A percentile compares a stretch with the other conserved stretches of the same genome.
Conservation (phyloP, 2,329 filamentous ascomycete species). For the Curvularia spicifera region DNA sequence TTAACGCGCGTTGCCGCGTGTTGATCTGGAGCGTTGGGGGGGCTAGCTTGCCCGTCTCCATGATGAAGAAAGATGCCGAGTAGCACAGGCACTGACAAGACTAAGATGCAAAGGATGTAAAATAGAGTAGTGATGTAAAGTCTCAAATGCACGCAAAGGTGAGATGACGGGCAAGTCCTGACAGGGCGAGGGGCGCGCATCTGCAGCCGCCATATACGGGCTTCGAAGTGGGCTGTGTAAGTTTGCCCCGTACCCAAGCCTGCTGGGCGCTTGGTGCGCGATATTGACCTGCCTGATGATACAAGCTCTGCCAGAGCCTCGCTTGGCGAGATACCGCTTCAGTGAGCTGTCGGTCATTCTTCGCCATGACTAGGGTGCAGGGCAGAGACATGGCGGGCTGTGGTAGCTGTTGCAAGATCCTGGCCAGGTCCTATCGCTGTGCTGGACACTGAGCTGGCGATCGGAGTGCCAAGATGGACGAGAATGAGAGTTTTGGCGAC, state of each 20-base stretch:
- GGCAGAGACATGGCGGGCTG: conserved; percentile 4
- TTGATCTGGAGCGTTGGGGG: conserved; percentile 37
- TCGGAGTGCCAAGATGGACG: conserved; percentile 5
- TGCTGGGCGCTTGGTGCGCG: conserved; percentile 24
- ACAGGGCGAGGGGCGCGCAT: conserved; percentile 10
- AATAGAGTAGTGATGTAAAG: background rate
- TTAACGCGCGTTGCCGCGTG: conserved; percentile 34
- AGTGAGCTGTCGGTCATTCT: background rate
- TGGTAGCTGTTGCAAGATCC: conserved; percentile 10
- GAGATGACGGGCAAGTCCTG: conserved; percentile 1
- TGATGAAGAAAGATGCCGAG: conserved; percentile 9
- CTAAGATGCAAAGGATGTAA: background rate
- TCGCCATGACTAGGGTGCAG: conserved; percentile 6
- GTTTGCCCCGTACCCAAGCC: conserved; percentile 15
- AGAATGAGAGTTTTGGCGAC: conserved; percentile 10
- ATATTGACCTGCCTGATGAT: conserved; percentile 15
- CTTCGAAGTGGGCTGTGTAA: conserved; percentile 24
- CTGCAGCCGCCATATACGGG: conserved; percentile 18
- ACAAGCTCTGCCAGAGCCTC: conserved; percentile 17
- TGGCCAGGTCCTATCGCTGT: background rate
- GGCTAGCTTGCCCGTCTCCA: conserved; percentile 36
- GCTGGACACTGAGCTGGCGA: conserved; percentile 2
- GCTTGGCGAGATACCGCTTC: conserved; percentile 12
- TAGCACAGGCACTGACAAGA: background rate
- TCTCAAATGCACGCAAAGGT: background rate